Evolutionary conservation across 139 green algal species (phyloP).

Genomic region (Coelastrella sp.): DNA sequence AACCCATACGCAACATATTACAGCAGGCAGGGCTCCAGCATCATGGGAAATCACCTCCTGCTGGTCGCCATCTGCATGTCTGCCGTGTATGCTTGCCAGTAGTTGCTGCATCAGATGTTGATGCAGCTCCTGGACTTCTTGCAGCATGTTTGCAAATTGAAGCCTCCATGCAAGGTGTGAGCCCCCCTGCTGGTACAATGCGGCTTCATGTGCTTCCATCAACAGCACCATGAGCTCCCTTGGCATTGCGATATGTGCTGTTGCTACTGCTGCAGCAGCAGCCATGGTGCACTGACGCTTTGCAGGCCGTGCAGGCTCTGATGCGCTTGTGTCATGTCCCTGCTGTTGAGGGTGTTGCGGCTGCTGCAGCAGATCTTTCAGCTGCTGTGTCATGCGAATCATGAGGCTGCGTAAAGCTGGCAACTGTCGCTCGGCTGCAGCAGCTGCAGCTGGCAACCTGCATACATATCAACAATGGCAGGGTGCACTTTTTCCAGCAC

Average conservation of each 20-base stretch:
- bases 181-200: not conserved
- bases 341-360: not conserved
- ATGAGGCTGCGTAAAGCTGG: not conserved
- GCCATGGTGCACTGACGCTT: not conserved
- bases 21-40: too few relatives aligned
- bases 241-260: too few relatives aligned
- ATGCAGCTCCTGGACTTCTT: not conserved
- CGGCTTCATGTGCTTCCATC: not conserved
- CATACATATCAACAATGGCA: not conserved
- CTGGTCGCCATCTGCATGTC: not conserved
- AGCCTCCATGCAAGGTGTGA: not conserved
- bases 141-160: not conserved
- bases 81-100: not conserved
- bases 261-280: not conserved
- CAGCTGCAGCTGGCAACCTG: not conserved
- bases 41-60: too few relatives aligned
- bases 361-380: not conserved
- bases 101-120: not conserved
- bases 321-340: not conserved
- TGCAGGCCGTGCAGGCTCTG: not conserved
- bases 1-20: too few relatives aligned
- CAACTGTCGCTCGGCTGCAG: not conserved
- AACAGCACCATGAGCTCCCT: not conserved
- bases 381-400: not conserved
- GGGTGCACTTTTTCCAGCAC: too few relatives aligned